Evolutionary conservation across 2,329 filamentous ascomycete genomes (phyloP), one percentile per base, ranked within the genome.

Genomic region (Talaromyces funiculosus): DNA sequence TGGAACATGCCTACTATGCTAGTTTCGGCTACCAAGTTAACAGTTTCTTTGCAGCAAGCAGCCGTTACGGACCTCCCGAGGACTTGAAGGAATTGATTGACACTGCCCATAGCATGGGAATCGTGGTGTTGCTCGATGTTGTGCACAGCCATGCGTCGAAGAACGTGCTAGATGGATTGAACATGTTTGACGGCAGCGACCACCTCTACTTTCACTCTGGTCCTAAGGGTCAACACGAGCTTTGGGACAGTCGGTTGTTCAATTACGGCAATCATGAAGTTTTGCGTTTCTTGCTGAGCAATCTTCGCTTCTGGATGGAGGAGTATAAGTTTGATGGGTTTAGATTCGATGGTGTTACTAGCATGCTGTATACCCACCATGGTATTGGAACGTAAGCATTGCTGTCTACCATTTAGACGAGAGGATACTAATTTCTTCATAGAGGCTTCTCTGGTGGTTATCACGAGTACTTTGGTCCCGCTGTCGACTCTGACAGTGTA

Each of bases 1-100:
- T 99, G 93, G 94, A 99, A 73, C 94, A 99, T 77, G 94, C 94
- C 54, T 99, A 99, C 81, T 99, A 99, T 74, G 94, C 94, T 69
- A 97, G 93, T 71, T 99, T 99, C 69, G 94, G 94, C 51, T 99
- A 99, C 75, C 94, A 99, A 76, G 86, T 99, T 78, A 99, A 97
- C 80, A 97, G 90, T 76, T 99, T 99, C 81, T 99, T 97, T 69
- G 94, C 94, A 29, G 92, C 93, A 12, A 97, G 92, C 76, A 97
- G 93, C 75, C 87, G 94, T 64, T 99, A 96, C 71, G 94, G 94
- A 43, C 84, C 87, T 0, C 94, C 94, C 0, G 94, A 99, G 71
- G 94, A 97, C 38, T 81, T 99, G 67, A 99, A 96, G 76, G 93
- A 97, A 80, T 84, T 99, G 53, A 90, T 99, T 65, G 94, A 99